These are phyloP conservation scores for Linum lewisii DNA, from an alignment of 345 rosid genomes.

Conservation along the genomic window DNA sequence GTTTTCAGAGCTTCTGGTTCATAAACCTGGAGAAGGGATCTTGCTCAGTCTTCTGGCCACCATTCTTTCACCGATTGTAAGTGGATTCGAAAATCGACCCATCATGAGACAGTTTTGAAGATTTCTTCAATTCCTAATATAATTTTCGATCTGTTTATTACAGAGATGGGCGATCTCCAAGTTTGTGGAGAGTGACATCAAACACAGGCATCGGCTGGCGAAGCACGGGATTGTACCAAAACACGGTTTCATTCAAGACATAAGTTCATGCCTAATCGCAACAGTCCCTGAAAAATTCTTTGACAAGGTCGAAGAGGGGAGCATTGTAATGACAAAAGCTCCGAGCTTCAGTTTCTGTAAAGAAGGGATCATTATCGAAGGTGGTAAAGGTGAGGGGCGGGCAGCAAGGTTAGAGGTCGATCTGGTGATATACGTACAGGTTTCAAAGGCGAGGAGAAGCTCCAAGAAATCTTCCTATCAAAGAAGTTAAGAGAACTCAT, in stretches of 20 bases:
- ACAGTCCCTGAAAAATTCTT: conserved; percentile 24
- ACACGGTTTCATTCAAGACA: conserved; percentile 22
- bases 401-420: conserved; percentile 19
- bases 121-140: too few species aligned
- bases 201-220: conserved; percentile 20
- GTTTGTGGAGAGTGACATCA: conserved; percentile 25
- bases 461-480: conserved; percentile 24
- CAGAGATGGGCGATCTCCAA: conserved; percentile 31
- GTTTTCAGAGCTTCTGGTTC: conserved; percentile 40
- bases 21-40: conserved; percentile 44
- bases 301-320: conserved; percentile 33
- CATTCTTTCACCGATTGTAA: conserved; percentile 34
- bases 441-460: conserved; percentile 27
- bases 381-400: neutral
- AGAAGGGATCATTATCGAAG: conserved; percentile 20
- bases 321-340: conserved; percentile 35
- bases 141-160: too few species aligned
- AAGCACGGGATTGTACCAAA: conserved; percentile 38
- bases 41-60: conserved; percentile 24
- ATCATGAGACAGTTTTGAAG: too few species aligned
- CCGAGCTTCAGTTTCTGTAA: conserved; percentile 23
- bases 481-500: conserved; percentile 14
- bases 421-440: conserved; percentile 31
- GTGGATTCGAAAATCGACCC: too few species aligned
- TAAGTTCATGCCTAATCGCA: conserved; percentile 19